Conservation (phyloP, 75 land plant genomes). For the Pseudotsuga menziesii region DNA sequence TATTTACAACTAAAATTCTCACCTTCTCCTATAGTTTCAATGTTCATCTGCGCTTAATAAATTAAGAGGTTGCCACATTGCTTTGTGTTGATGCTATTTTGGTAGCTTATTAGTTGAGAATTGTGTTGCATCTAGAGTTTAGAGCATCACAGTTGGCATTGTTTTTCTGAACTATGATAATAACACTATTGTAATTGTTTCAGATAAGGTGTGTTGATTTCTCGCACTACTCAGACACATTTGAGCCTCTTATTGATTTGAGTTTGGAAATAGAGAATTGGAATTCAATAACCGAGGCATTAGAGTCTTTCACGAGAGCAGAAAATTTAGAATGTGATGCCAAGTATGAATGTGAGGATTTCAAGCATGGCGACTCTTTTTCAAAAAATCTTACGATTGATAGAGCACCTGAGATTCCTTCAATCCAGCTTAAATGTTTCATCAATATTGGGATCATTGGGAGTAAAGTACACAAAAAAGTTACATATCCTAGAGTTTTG, state of each 20-base stretch:
- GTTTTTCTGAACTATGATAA: neutral
- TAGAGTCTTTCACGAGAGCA: slow-evolving; percentile 46
- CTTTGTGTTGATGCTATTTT: no score
- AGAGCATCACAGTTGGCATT: no score
- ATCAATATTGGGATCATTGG: slow-evolving; percentile 41
- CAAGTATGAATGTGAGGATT: slow-evolving; percentile 55
- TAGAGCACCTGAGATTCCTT: slow-evolving; percentile 43
- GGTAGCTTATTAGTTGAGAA: no score
- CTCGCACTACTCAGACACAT: slow-evolving; percentile 48
- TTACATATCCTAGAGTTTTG: slow-evolving; percentile 54
- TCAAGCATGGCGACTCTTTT: slow-evolving; percentile 50
- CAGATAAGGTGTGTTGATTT: slow-evolving; percentile 70
- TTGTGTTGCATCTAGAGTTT: no score
- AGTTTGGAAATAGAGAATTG: slow-evolving; percentile 72
- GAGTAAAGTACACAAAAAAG: slow-evolving; percentile 61
- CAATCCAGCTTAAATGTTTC: slow-evolving; percentile 80
- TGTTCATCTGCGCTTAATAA: no score
- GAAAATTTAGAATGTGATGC: slow-evolving; percentile 62
- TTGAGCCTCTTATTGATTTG: slow-evolving; percentile 62
- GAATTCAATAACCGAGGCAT: slow-evolving; percentile 40
- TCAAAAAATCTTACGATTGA: slow-evolving; percentile 65
- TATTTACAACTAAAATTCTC: no score
- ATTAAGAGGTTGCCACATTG: no score
- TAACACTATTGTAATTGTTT: neutral
- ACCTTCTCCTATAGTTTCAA: no score